Evolutionary conservation across 2,329 filamentous ascomycete species (phyloP).

Genomic region (Fusarium domesticum): DNA sequence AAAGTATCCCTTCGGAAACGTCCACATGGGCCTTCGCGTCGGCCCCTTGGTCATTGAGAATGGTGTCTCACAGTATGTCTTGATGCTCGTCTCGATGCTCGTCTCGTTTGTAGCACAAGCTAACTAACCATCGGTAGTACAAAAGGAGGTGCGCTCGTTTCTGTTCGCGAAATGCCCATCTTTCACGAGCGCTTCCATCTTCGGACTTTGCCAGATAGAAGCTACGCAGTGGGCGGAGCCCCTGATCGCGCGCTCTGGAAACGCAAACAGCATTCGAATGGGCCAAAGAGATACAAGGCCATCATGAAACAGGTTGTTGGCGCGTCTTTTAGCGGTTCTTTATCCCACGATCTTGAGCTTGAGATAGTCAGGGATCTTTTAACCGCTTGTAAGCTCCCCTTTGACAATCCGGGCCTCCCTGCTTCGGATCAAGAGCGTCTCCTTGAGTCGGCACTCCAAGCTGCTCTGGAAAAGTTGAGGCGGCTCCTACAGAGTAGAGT

Average conservation of each 20-base stretch:
- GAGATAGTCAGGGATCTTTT: conserved; percentile 30
- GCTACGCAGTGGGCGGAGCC: conserved; percentile 13
- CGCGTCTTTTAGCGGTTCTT: conserved; percentile 32
- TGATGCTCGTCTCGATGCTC: accelerated
- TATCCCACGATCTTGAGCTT: conserved; percentile 24
- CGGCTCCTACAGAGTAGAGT: conserved; percentile 24
- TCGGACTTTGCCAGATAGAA: conserved; percentile 17
- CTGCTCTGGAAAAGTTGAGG: conserved; percentile 22
- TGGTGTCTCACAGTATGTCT: conserved; percentile 36
- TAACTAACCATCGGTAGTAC: conserved; percentile 16
- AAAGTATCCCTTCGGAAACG: conserved; percentile 38
- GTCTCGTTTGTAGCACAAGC: no score
- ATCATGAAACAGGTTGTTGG: conserved; percentile 43
- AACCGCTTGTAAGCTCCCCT: conserved; percentile 18
- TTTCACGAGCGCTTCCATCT: conserved; percentile 23
- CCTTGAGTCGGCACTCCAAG: conserved; percentile 13
- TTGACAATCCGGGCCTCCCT: conserved; percentile 22
- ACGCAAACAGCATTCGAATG: conserved; percentile 7
- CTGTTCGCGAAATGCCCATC: conserved; percentile 21
- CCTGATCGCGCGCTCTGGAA: conserved; percentile 10
- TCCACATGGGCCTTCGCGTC: conserved; percentile 40
- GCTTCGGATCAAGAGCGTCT: conserved; percentile 9
- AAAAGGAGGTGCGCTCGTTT: conserved; percentile 27
- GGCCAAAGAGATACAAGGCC: conserved; percentile 35
- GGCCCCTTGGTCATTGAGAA: conserved; percentile 42